Percentiles rank a stretch among this genome's conserved stretches.
These are phyloP conservation scores for Dioscorea dumetorum DNA, from an alignment of 106 monocot genomes.

Conservation along the genomic window DNA sequence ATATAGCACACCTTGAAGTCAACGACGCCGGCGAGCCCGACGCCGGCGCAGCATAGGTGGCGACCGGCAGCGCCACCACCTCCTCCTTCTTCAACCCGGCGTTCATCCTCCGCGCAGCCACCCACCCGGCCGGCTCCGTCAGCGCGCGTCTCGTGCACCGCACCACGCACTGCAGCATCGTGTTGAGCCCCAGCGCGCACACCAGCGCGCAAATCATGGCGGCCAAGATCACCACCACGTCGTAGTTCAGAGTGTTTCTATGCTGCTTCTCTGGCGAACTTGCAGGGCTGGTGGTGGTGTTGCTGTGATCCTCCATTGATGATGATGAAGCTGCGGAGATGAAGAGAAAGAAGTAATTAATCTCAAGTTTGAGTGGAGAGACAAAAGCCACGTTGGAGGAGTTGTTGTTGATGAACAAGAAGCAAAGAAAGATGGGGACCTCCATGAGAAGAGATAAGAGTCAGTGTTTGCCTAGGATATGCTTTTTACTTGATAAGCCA, in stretches of 20 bases:
- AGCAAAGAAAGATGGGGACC: too few species aligned
- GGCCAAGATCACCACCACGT: constrained; percentile 43
- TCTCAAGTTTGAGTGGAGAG: too few species aligned
- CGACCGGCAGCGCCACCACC: constrained; percentile 26
- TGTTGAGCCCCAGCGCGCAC: constrained; percentile 44
- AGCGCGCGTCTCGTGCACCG: constrained; percentile 27
- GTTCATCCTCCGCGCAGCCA: constrained; percentile 14
- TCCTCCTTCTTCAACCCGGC: constrained; percentile 37
- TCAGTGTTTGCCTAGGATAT: too few species aligned
- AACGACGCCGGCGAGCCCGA: background rate
- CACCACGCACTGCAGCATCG: constrained; percentile 29
- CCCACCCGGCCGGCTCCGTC: constrained; percentile 26
- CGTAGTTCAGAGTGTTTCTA: constrained; percentile 15
- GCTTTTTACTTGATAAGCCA: too few species aligned
- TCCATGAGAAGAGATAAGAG: too few species aligned
- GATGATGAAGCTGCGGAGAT: too few species aligned
- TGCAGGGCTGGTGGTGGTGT: too few species aligned
- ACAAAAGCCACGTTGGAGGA: too few species aligned
- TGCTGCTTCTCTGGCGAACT: too few species aligned
- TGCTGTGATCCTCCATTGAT: too few species aligned
- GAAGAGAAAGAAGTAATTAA: too few species aligned
- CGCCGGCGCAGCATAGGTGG: constrained; percentile 18
- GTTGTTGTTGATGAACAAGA: too few species aligned
- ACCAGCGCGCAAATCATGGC: constrained; percentile 44
- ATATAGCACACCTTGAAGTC: constrained; percentile 39